Conservation (phyloP, 1,139 yeast genomes). For the Yamadazyma atlantica region DNA sequence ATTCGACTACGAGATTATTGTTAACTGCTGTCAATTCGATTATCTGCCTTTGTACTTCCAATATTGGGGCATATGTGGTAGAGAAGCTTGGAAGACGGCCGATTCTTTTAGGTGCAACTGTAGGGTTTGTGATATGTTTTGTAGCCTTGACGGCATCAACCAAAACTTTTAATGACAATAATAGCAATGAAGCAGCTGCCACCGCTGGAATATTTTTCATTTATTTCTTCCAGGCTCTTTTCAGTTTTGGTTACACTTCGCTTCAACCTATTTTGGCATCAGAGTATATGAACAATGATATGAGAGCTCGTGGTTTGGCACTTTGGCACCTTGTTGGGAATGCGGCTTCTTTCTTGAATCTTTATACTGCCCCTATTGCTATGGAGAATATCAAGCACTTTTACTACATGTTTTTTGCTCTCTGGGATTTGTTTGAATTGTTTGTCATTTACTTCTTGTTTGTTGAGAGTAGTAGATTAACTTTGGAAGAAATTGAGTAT, state of each 20-base stretch:
- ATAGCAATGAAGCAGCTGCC: slow-evolving; percentile 8
- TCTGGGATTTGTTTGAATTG: slow-evolving; percentile 19
- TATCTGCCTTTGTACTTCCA: slow-evolving; percentile 16
- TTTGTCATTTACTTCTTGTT: slow-evolving; percentile 25
- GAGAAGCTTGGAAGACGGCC: slow-evolving; percentile 20
- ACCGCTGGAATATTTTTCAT: slow-evolving; percentile 18
- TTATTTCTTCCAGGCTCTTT: slow-evolving; percentile 19
- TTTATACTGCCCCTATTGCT: slow-evolving; percentile 20
- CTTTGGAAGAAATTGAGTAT: slow-evolving; percentile 27
- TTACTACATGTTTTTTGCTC: slow-evolving; percentile 20
- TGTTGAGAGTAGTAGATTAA: slow-evolving; percentile 26
- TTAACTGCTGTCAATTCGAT: slow-evolving; percentile 19
- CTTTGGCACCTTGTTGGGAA: slow-evolving; percentile 16
- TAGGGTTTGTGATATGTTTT: slow-evolving; percentile 16
- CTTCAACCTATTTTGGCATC: slow-evolving; percentile 22
- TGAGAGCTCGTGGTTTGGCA: slow-evolving; percentile 19
- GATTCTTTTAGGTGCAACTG: slow-evolving; percentile 18
- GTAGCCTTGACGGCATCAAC: slow-evolving; percentile 16
- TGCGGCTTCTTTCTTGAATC: slow-evolving; percentile 19
- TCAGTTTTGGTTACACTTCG: slow-evolving; percentile 20
- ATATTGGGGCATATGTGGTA: slow-evolving; percentile 17
- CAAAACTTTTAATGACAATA: slow-evolving; percentile 14
- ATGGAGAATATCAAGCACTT: slow-evolving; percentile 20
- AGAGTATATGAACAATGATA: slow-evolving; percentile 17
- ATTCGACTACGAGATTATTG: slow-evolving; percentile 17